Conservation (phyloP, 2,329 filamentous ascomycete genomes). For the Didymella exigua region DNA sequence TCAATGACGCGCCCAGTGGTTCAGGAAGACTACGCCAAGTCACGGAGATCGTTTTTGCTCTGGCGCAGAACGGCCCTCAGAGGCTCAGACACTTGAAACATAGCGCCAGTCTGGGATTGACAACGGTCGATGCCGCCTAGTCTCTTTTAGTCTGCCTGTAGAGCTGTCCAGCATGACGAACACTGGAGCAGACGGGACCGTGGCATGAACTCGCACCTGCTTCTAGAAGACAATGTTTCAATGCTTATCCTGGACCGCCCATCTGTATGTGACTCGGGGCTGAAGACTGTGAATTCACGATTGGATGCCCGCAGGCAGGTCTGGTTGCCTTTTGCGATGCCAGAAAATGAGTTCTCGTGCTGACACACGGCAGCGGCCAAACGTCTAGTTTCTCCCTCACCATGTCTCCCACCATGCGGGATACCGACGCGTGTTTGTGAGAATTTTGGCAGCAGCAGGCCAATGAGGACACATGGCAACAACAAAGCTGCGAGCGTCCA, state of each 20-base stretch:
- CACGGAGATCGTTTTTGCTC: slow-evolving; percentile 5
- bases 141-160: slow-evolving; percentile 8
- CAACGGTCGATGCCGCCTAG: slow-evolving; percentile 23
- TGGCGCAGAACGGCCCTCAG: not conserved
- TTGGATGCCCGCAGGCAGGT: not conserved
- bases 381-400: not conserved
- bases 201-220: slow-evolving; percentile 16
- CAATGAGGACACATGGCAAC: slow-evolving; percentile 17
- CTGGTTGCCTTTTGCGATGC: not conserved
- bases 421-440: not conserved
- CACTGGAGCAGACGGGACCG: not conserved
- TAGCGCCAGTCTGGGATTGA: slow-evolving; percentile 34
- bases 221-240: slow-evolving; percentile 22
- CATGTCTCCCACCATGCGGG: not conserved
- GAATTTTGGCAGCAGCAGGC: not conserved
- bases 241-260: not conserved
- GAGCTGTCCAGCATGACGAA: slow-evolving; percentile 5
- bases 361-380: not conserved
- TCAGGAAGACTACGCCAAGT: slow-evolving; percentile 8
- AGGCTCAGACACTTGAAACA: slow-evolving; percentile 29
- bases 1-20: slow-evolving; percentile 23
- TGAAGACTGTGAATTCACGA: not conserved
- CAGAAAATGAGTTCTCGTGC: slow-evolving; percentile 6
- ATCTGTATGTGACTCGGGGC: not conserved
- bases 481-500: slow-evolving; percentile 26